Evolutionary conservation across 2,329 filamentous ascomycete species (phyloP), one percentile per base, ranked within the genome.

Genomic region (Fusarium floridanum): DNA sequence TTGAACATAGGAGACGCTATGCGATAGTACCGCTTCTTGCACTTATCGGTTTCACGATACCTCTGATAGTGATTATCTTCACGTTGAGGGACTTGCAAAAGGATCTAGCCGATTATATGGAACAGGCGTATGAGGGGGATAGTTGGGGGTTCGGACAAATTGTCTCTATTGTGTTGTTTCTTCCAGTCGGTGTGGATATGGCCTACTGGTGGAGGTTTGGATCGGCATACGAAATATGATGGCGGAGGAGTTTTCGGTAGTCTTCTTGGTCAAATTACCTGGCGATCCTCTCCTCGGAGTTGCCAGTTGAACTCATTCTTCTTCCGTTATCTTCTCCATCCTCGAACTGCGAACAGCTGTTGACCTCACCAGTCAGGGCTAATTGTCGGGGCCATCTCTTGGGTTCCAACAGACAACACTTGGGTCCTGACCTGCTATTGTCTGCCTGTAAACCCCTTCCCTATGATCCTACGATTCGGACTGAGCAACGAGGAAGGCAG

Each of bases 91-190:
- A 61, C 7, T 22, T 76, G 5, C 68, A 77, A 8, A 57, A 69
- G 20, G 12, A 61, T 14, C 63, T 71, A 1, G 36, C 64, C 5
- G 8, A 60, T 20, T 45, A 36, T 0, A 61, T 64, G 53, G 66
- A 34, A 7, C 37, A 68, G 2, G 17, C 22, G 0, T 71, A 71
- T 37, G 39, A n/a, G 16, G 75, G 71, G 1, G 56, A 67, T 1
- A 24, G 36, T 4, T 79, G 74, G 75, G 77, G 67, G 1, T 78
- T 77, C 43, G 77, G 76, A 0, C 75, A 78, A 16, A 71, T 80
- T 16, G 66, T 80, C 11, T 78, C 71, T 12, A 63, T 79, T 16
- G 48, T 78, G 27, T 41, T 77, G 14, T 78, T 80, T 70, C 50
- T 63, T 1, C 76, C 74, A 5, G 70, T 80, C 11, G 66, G 29